Percentiles rank a stretch among this genome's conserved stretches.
Evolutionary conservation across 2,329 filamentous ascomycete species (phyloP).

Genomic region (Penicillium sp.): DNA sequence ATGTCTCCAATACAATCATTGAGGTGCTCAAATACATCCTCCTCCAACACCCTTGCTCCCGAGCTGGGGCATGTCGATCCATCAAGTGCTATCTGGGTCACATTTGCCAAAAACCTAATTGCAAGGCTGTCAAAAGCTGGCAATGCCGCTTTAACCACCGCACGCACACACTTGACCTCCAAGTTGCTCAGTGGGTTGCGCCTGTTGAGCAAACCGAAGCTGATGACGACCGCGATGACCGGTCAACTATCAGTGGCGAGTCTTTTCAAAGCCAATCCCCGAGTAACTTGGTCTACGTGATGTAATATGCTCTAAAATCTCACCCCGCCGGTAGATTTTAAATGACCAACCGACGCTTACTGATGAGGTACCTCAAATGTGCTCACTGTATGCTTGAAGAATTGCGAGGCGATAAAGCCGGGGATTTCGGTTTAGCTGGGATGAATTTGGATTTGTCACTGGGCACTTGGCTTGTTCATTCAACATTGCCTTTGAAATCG

Average conservation of each 20-base stretch:
- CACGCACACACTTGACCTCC: slow-evolving; percentile 27
- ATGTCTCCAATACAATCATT: slow-evolving; percentile 40
- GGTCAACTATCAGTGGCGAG: slow-evolving; percentile 16
- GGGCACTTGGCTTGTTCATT: background rate
- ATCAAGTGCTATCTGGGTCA: slow-evolving; percentile 50
- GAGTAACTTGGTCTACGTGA: background rate
- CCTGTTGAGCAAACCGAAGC: slow-evolving; percentile 22
- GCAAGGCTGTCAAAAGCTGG: slow-evolving; percentile 30
- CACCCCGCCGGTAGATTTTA: background rate
- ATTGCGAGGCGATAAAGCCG: background rate
- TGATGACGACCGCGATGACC: slow-evolving; percentile 9
- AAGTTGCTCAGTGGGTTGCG: slow-evolving; percentile 22
- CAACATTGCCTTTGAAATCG: background rate
- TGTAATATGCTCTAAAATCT: background rate
- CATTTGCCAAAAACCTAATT: slow-evolving; percentile 35
- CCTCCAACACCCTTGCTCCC: slow-evolving; percentile 44
- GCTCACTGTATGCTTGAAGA: slow-evolving; percentile 11
- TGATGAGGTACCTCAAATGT: slow-evolving; percentile 1
- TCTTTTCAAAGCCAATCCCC: slow-evolving; percentile 13
- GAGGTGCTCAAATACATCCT: slow-evolving; percentile 49
- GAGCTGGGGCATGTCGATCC: slow-evolving; percentile 43
- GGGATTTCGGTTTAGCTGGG: background rate
- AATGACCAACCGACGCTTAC: slow-evolving; percentile 1
- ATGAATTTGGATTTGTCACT: slow-evolving; percentile 1
- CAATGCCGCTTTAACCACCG: slow-evolving; percentile 31